Conservation (phyloP, 2,329 filamentous ascomycete genomes). For the Chalara sp. region DNA sequence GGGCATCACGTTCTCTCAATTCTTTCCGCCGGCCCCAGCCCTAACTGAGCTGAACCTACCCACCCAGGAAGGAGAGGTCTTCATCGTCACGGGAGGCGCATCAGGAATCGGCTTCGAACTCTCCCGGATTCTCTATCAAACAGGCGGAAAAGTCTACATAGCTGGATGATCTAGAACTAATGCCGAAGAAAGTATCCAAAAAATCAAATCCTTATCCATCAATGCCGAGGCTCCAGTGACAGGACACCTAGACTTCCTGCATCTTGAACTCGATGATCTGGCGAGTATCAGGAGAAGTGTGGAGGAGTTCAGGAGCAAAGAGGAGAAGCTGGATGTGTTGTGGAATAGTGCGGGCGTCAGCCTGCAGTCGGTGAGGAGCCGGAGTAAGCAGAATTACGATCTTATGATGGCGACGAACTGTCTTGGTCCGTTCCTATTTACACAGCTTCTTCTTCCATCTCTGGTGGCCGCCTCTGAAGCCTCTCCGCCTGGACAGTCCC, state of each 20-base stretch:
- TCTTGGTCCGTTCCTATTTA: conserved; percentile 13
- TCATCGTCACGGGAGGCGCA: conserved; percentile 32
- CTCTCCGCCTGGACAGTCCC: not conserved
- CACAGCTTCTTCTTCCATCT: conserved; percentile 31
- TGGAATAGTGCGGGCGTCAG: conserved; percentile 32
- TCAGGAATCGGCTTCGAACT: conserved; percentile 37
- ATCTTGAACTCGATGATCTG: conserved; percentile 30
- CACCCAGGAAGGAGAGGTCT: conserved; percentile 31
- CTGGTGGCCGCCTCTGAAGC: conserved; percentile 20
- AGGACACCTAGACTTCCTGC: conserved; percentile 25
- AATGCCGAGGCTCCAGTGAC: conserved; percentile 7
- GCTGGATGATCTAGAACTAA: conserved; percentile 35
- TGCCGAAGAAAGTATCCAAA: conserved; percentile 27
- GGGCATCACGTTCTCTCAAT: not conserved
- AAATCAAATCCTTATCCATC: conserved; percentile 5
- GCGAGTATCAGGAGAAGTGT: conserved; percentile 28
- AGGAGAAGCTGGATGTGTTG: conserved; percentile 31
- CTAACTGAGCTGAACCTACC: conserved; percentile 34
- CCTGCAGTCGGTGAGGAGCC: conserved; percentile 13
- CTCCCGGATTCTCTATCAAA: conserved; percentile 39
- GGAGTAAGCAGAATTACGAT: conserved; percentile 10
- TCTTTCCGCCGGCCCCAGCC: conserved; percentile 4
- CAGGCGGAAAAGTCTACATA: conserved; percentile 42
- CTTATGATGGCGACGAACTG: conserved; percentile 9
- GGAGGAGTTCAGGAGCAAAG: conserved; percentile 25